Base-by-base conservation (phyloP, 1,284 basidiomycete species). In the Wallemia hederae region DNA sequence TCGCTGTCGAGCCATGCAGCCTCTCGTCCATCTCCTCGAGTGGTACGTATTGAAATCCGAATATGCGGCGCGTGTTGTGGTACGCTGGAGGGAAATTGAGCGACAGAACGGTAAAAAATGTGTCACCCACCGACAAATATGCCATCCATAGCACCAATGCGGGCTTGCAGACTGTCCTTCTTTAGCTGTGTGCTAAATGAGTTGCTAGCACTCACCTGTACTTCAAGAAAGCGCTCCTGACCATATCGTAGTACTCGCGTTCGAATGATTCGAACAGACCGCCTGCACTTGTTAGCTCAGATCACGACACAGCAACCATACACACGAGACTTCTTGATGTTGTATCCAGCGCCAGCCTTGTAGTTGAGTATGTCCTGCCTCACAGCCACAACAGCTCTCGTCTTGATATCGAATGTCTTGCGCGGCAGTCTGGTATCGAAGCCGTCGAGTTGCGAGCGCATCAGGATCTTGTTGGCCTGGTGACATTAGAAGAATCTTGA, bases 131-230 rank as follows among this genome's bases (percentile, higher is more conserved):
- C 68, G 1, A 70, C 69, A 63, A 70, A 68, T 60, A 70, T 70
- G 26, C 69, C 69, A 59, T 70, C 69, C 69, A 70, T 70, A 59
- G 68, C 65, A 0, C 69, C 69, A 56, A 70, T 70, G 9, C 69
- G 63, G 0, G 64, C 69, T 59, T 60, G 27, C 24, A 49, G n/a
- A 49, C 39, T 49, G 39, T 7, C 3, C 3, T 17, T 49, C 14
- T 11, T 17, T n/a, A 17, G n/a, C 11, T 22, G 11, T 49, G 11
- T 49, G 22, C 39, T 5, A 14, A 17, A 5, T 3, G 5, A 17
- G 22, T 22, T 9, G 3, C 22, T 5, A 9, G 19, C 39, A 5
- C 39, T 60, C 68, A 70, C 61, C 66, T 69, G 63, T 70, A 70
- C 62, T 70, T 70, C 26, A 70, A 63, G 57, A 69, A 68, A 0